Evolutionary conservation across 2,329 filamentous ascomycete genomes (phyloP).

Genomic region (Paecilomyces formosus): DNA sequence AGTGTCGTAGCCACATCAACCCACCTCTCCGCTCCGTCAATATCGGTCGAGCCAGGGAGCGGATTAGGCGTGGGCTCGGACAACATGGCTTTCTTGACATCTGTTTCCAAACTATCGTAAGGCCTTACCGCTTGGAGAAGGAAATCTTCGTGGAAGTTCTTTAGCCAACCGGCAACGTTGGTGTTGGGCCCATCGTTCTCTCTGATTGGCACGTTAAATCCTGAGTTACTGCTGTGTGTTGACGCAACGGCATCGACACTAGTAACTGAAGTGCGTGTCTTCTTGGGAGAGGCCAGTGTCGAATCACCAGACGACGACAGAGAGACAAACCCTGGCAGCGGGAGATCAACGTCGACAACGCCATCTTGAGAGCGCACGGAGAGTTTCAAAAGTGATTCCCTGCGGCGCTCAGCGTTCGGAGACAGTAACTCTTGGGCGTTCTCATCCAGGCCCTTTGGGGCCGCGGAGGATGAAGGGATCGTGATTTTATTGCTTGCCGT

Average conservation of each 20-base stretch:
- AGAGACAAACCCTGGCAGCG: conserved; percentile 45
- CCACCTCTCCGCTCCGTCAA: conserved; percentile 40
- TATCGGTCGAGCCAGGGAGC: conserved; percentile 26
- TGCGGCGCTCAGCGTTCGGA: conserved; percentile 20
- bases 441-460: conserved; percentile 12
- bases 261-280: conserved; percentile 40
- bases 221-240: conserved; percentile 33
- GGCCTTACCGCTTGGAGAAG: conserved; percentile 51
- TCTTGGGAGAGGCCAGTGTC: conserved; percentile 34
- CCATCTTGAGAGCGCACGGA: conserved; percentile 52
- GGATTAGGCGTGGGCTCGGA: conserved; percentile 41
- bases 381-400: conserved; percentile 44
- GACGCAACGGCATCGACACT: conserved; percentile 45
- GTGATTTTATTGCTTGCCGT: conserved; percentile 26
- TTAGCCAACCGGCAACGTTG: conserved; percentile 53
- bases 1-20: conserved; percentile 51
- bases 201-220: conserved; percentile 20
- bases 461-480: conserved; percentile 20
- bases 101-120: conserved; percentile 44
- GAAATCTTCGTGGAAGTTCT: conserved; percentile 52
- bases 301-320: conserved; percentile 40
- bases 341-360: conserved; percentile 54
- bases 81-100: conserved; percentile 51
- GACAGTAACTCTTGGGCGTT: conserved; percentile 19
- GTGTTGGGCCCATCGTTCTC: conserved; percentile 41